Evolutionary conservation across 129 eudicot genomes (phyloP), one percentile per base, ranked within the genome.

Genomic region (Flaveria bidentis): DNA sequence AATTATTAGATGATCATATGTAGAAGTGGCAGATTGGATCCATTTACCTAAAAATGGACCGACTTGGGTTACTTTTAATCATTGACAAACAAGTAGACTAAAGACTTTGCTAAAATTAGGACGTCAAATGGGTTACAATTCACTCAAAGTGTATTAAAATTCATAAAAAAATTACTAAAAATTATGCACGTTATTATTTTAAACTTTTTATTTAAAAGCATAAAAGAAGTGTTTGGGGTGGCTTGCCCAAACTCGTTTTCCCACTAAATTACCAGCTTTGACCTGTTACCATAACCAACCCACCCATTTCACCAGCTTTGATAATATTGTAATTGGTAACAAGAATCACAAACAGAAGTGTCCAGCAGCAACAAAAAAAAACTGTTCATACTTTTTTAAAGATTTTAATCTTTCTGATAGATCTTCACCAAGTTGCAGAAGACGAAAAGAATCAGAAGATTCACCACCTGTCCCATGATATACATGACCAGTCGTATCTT

Each of bases 351-450:
- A 14, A 16, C 25, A 39, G 9, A 16, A 47, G 25, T 15, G 51
- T 30, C 36, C 26, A 42, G 63, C n/a, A 18, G 18, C 6, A 45
- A 50, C 25, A 25, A 42, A 67, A 23, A 42, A 41, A 12, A 66
- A 2, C 49, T 0, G 4, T 25, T 17, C 52, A 62, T 85, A 91
- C 98, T 93, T 77, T 65, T 84, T 75, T 74, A 84, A 36, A 6
- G 76, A 56, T 26, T 69, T 81, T 76, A 94, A 76, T 85, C 85
- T 87, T 78, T 85, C 93, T 73, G 84, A 81, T 65, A 94, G 70
- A 77, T 13, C 69, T 84, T 89, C 90, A 42, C 93, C 77, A 41
- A 56, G 83, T 75, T 83, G 76, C 77, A 84, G 58, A 50, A 94
- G 88, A 46, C 56, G 77, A 14, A 73, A 86, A 55, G 96, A 82